Evolutionary conservation across 202 grass and related monocot species (phyloP).

Genomic region (Zizania palustris): DNA sequence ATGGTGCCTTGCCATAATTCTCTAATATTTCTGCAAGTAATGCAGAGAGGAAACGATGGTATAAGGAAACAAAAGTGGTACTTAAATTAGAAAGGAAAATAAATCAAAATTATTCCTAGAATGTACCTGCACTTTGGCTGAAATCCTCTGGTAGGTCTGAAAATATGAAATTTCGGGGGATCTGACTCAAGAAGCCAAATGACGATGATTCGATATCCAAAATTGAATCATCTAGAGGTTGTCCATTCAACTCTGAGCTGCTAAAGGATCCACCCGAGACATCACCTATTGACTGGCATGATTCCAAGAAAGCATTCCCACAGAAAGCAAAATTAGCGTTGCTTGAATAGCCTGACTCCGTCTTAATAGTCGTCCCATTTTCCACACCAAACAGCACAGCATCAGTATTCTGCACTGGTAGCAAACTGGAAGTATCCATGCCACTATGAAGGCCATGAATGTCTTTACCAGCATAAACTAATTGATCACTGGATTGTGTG

Average conservation of each 20-base stretch:
- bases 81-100: not conserved
- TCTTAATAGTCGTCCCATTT: constrained; percentile 76
- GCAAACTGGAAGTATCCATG: constrained; percentile 59
- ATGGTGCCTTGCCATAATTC: constrained; percentile 73
- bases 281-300: constrained; percentile 78
- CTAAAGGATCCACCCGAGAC: constrained; percentile 86
- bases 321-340: constrained; percentile 86
- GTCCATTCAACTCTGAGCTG: constrained; percentile 83
- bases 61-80: not conserved
- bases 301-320: constrained; percentile 75
- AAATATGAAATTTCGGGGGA: constrained; percentile 88
- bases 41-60: not conserved
- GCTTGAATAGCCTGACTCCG: constrained; percentile 70
- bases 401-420: constrained; percentile 54
- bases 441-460: constrained; percentile 52
- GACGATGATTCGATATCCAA: constrained; percentile 77
- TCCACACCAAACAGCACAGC: constrained; percentile 56
- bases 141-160: constrained; percentile 88
- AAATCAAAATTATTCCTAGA: constrained; percentile 3
- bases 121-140: constrained; percentile 74
- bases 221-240: constrained; percentile 72
- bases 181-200: constrained; percentile 80
- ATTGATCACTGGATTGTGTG: constrained; percentile 49
- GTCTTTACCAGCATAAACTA: constrained; percentile 66
- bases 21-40: constrained; percentile 75